Conservation (phyloP, 805 yeast species). For the Candida khao-thaluensis region DNA sequence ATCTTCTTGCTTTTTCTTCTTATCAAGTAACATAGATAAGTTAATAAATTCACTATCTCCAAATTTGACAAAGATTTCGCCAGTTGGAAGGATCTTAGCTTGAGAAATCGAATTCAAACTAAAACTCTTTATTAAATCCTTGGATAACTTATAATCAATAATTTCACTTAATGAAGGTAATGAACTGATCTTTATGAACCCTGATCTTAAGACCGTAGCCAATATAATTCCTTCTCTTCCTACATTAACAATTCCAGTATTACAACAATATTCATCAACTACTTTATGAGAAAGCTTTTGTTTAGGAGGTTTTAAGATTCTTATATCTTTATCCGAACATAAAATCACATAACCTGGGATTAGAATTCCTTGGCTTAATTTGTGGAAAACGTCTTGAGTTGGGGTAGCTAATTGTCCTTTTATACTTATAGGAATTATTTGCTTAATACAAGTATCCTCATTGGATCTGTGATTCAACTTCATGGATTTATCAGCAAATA, state of each 20-base stretch:
- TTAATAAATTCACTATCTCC: conserved; percentile 46
- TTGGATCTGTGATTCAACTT: conserved; percentile 40
- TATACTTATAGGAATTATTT: conserved; percentile 57
- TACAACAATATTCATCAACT: conserved; percentile 48
- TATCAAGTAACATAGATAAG: conserved; percentile 22
- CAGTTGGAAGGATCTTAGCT: conserved; percentile 44
- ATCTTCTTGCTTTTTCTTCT: conserved; percentile 19
- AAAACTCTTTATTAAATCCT: conserved; percentile 24
- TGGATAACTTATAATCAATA: conserved; percentile 39
- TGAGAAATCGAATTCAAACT: conserved; percentile 21
- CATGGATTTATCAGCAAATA: conserved; percentile 43
- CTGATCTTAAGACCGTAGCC: conserved; percentile 45
- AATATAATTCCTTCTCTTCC: conserved; percentile 45
- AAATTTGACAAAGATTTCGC: conserved; percentile 58
- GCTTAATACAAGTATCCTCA: conserved; percentile 51
- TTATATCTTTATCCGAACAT: conserved; percentile 56
- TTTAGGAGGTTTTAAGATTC: conserved; percentile 60
- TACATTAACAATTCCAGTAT: conserved; percentile 51
- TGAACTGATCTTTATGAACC: conserved; percentile 47
- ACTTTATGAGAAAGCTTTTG: conserved; percentile 63
- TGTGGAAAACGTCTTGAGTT: conserved; percentile 51
- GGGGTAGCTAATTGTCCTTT: conserved; percentile 70
- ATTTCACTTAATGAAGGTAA: conserved; percentile 67
- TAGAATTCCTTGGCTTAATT: conserved; percentile 57
- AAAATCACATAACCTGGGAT: conserved; percentile 63